phyloP scores from a whole-genome alignment of 257 asterid genomes.

The Ehretia macrophylla region DNA sequence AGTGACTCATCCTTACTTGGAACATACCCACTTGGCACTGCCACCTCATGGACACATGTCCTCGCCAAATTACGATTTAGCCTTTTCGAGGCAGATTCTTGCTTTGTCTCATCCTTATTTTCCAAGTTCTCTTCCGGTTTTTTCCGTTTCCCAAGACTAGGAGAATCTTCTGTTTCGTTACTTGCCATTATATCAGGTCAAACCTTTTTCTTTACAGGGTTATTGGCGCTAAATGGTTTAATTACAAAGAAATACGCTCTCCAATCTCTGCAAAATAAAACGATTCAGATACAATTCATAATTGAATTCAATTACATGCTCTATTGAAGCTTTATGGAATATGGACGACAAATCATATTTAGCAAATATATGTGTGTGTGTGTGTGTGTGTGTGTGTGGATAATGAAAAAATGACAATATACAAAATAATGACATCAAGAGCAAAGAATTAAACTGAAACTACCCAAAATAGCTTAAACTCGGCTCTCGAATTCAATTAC shows the following conservation, averaged over 20 bases:
- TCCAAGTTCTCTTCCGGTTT: conserved; percentile 39
- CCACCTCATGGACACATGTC: conserved; percentile 95
- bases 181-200: not conserved
- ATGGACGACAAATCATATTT: no score
- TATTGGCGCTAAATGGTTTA: no score
- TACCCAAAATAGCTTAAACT: no score
- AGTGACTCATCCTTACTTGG: conserved; percentile 51
- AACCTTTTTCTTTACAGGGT: not conserved
- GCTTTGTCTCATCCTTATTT: conserved; percentile 24
- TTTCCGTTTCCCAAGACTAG: conserved; percentile 54
- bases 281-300: not conserved
- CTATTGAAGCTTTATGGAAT: no score
- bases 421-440: no score
- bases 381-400: no score
- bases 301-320: no score
- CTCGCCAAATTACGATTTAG: conserved; percentile 33
- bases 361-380: no score
- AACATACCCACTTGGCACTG: conserved; percentile 66
- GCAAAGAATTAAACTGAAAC: no score
- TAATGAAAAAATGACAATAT: no score
- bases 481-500: no score
- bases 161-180: conserved; percentile 27
- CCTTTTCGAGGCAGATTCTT: conserved; percentile 49
- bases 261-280: not conserved
- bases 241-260: not conserved